Evolutionary conservation across 352 stramenopile genomes (phyloP).

Genomic region (Phytophthora brassicae): DNA sequence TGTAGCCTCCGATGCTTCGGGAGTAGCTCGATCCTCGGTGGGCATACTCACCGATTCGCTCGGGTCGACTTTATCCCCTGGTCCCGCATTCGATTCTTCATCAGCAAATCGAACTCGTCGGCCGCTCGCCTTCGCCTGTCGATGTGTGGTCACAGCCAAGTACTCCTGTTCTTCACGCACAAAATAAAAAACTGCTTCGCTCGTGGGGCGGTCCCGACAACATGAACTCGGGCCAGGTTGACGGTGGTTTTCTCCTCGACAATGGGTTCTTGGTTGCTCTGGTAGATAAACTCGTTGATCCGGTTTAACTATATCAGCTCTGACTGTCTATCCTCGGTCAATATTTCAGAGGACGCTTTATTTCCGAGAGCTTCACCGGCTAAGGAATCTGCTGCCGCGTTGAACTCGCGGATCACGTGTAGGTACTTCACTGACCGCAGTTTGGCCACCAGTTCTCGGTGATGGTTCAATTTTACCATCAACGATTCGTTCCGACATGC

Average conservation of each 20-base stretch:
- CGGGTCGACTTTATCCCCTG: no score
- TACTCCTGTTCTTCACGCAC: no score
- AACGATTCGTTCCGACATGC: constrained; percentile 7
- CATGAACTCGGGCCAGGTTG: background rate
- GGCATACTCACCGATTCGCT: no score
- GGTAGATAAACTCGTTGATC: background rate
- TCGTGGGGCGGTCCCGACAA: no score
- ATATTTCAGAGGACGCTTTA: background rate
- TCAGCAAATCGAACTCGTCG: no score
- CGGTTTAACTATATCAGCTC: background rate
- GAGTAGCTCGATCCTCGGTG: no score
- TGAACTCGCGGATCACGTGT: background rate
- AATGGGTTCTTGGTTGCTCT: no score
- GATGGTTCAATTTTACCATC: background rate
- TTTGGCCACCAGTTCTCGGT: background rate
- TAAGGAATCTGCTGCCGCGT: background rate
- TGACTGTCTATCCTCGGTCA: background rate
- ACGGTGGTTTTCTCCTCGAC: background rate
- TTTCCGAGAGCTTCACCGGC: background rate
- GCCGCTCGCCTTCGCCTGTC: no score
- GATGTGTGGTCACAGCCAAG: no score
- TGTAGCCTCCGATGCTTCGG: no score
- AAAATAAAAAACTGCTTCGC: no score
- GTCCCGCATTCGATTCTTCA: no score
- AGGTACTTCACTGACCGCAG: constrained; percentile 1